Evolutionary conservation across 345 rosid species (phyloP), one percentile per base, ranked within the genome.

Genomic region (Corchorus olitorius): DNA sequence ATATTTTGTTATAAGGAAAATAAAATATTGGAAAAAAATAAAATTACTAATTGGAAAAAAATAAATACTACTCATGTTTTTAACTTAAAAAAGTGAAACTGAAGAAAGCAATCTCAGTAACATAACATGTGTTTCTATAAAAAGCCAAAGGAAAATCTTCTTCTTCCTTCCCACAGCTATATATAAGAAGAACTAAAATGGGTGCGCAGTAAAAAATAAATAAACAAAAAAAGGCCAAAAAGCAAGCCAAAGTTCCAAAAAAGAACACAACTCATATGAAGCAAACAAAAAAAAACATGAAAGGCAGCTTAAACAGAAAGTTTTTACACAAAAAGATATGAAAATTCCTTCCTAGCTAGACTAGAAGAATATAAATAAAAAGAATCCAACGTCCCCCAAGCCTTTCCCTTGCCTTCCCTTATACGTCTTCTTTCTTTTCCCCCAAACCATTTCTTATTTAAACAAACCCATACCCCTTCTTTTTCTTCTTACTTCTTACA

Each of bases 321-420:
- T 56, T 72, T 72, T 56, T 50, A 53, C 50, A 72, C 49, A 12
- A 41, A 56, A 72, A 72, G 65, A 20, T 72, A 41, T 37, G n/a
- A 35, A 15, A 43, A 56, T 59, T n/a, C 8, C 27, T 27, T 27
- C 27, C 27, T 27, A 27, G 27, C 27, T 27, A 27, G 27, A 27
- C 6, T 5, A 49, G 37, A 27, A 62, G 45, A 74, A 59, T 61
- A 74, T n/a, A 61, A 0, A 27, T 27, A 27, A 76, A 66, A 75
- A 66, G 45, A 33, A 66, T 55, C 56, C 78, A 58, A 55, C 73
- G 27, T 70, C 15, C 52, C 49, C 22, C 11, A 1, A 0, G 17
- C 46, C 27, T 6, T 14, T 66, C 37, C 39, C n/a, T 72, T 55
- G 11, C 79, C 75, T 76, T 76, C 79, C 75, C 13, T 46, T 52